Percentiles rank a stretch among this genome's conserved stretches.
These are phyloP conservation scores for Aspergillus sp. DNA, from an alignment of 2,329 filamentous ascomycete species.

Conservation along the genomic window DNA sequence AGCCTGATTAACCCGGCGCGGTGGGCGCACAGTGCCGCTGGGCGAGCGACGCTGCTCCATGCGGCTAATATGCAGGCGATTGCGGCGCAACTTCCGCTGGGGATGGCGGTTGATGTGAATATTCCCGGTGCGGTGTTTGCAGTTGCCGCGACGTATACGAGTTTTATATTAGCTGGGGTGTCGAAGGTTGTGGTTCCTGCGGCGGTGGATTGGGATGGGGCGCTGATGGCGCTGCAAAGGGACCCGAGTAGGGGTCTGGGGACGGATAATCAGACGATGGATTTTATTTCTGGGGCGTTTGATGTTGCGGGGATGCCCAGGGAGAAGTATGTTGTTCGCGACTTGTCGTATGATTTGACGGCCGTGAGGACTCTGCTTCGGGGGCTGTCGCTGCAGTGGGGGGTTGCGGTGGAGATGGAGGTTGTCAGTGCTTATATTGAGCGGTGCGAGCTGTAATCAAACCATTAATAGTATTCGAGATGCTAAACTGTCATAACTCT, in stretches of 20 bases:
- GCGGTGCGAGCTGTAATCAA: slow-evolving; percentile 2
- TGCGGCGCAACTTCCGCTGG: slow-evolving; percentile 10
- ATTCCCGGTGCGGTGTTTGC: slow-evolving; percentile 14
- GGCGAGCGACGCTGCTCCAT: slow-evolving; percentile 9
- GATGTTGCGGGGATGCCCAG: background rate
- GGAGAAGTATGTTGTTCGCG: slow-evolving; percentile 1
- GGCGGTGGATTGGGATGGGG: background rate
- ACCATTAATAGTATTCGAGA: too few relatives aligned
- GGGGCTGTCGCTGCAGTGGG: slow-evolving; percentile 11
- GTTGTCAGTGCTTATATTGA: slow-evolving; percentile 13
- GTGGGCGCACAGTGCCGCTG: slow-evolving; percentile 10
- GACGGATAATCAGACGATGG: background rate
- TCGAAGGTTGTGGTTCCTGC: background rate
- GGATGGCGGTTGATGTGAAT: slow-evolving; percentile 11
- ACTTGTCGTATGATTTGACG: slow-evolving; percentile 9
- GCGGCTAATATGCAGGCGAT: slow-evolving; percentile 9
- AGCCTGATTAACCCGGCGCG: slow-evolving; percentile 5
- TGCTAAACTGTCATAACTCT: too few relatives aligned
- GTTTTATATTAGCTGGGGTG: slow-evolving; percentile 2
- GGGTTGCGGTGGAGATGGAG: slow-evolving; percentile 13
- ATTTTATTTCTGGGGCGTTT: slow-evolving; percentile 1
- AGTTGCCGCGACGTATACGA: slow-evolving; percentile 10
- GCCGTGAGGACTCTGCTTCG: slow-evolving; percentile 9
- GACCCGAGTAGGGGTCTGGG: background rate
- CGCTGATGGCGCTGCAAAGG: background rate